These are phyloP conservation scores for Sugiyamaella pinicola DNA, from an alignment of 1,139 yeast genomes.

Conservation along the genomic window DNA sequence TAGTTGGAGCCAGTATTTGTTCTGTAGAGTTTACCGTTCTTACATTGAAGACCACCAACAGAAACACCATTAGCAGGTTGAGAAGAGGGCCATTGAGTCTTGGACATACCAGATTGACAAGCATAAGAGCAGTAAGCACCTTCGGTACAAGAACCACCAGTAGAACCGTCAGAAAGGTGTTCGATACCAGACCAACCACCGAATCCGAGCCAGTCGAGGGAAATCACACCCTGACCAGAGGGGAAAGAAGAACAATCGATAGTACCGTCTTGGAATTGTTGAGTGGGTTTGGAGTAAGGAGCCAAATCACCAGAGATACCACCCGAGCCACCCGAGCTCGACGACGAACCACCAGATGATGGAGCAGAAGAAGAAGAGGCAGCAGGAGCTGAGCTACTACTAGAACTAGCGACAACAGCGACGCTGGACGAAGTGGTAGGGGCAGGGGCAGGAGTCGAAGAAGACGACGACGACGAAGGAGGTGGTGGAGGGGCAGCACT, in stretches of 20 bases:
- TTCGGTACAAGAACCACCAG: constrained; percentile 69
- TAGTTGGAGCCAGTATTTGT: constrained; percentile 61
- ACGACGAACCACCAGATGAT: constrained; percentile 41
- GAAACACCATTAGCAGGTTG: constrained; percentile 90
- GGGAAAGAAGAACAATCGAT: constrained; percentile 80
- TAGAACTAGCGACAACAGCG: constrained; percentile 36
- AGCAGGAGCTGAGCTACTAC: constrained; percentile 37
- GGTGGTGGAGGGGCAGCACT: constrained; percentile 26
- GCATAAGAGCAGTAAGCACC: constrained; percentile 96
- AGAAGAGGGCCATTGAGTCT: constrained; percentile 90
- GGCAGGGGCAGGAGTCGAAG: constrained; percentile 23
- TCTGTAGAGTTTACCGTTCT: constrained; percentile 74
- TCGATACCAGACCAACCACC: constrained; percentile 94
- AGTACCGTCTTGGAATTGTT: constrained; percentile 76
- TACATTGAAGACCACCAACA: constrained; percentile 86
- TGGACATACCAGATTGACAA: constrained; percentile 94
- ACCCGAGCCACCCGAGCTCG: constrained; percentile 38
- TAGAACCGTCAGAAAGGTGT: constrained; percentile 54
- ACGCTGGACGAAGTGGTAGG: constrained; percentile 25
- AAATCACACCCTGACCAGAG: constrained; percentile 85
- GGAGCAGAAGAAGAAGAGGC: constrained; percentile 41
- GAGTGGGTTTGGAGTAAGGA: constrained; percentile 55
- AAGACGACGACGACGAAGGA: constrained; percentile 20
- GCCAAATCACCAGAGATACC: constrained; percentile 59
- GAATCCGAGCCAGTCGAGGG: constrained; percentile 75